Percentiles rank a stretch among this genome's conserved stretches.
phyloP scores from a whole-genome alignment of 192 early-diverging fungal genomes.

The Entophlyctis luteolus region DNA sequence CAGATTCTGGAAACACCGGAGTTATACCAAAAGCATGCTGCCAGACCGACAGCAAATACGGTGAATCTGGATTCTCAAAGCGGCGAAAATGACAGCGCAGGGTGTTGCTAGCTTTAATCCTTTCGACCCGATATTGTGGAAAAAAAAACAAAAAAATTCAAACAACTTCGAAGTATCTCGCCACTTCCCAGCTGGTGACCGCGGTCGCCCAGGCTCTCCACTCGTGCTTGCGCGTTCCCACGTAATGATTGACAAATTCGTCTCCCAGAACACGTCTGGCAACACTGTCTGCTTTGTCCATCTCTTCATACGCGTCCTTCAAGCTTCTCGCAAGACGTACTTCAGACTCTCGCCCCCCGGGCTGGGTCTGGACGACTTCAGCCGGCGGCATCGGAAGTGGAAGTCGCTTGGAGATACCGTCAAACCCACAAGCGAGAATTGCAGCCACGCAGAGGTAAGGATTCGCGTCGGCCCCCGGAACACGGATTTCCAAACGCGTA shows the following conservation, averaged over 20 bases:
- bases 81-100: not conserved
- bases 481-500: constrained; percentile 75
- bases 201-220: constrained; percentile 66
- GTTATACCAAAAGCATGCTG: constrained; percentile 58
- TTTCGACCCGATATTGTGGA: too few relatives aligned
- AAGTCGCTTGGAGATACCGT: constrained; percentile 63
- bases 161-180: constrained; percentile 62
- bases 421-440: constrained; percentile 65
- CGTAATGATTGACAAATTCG: constrained; percentile 76
- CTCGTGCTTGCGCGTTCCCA: constrained; percentile 68
- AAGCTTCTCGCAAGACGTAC: constrained; percentile 53
- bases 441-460: constrained; percentile 71
- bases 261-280: constrained; percentile 71
- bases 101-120: too few relatives aligned
- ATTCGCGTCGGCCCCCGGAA: constrained; percentile 80
- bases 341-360: not conserved
- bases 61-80: constrained; percentile 12
- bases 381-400: constrained; percentile 27
- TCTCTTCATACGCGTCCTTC: constrained; percentile 60
- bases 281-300: constrained; percentile 61
- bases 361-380: constrained; percentile 22
- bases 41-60: not conserved
- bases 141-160: constrained; percentile 29
- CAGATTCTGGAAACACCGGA: constrained; percentile 65
- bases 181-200: constrained; percentile 72